Percentiles rank a stretch among this genome's conserved stretches.
Conservation (phyloP, 1,284 basidiomycete genomes). For the Ustilago shanxiensis region DNA sequence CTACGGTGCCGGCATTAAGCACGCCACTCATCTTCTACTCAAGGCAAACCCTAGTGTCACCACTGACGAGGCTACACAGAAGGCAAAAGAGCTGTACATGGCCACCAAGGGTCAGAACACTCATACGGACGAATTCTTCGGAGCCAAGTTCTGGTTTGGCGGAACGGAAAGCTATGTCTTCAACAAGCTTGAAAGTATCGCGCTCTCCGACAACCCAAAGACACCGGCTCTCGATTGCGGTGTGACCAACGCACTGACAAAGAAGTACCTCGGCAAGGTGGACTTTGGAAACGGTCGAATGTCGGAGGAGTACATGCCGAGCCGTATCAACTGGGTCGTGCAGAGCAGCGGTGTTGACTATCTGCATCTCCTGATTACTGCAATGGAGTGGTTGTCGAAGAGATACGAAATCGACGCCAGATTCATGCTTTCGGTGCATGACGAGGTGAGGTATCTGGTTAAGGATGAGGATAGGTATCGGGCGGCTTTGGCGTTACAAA, state of each 20-base stretch:
- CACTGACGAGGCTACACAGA: slow-evolving; percentile 81
- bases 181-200: slow-evolving; percentile 98
- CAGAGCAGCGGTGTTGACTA: slow-evolving; percentile 99
- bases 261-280: slow-evolving; percentile 80
- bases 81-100: slow-evolving; percentile 88
- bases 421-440: slow-evolving; percentile 96
- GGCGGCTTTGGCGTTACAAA: slow-evolving; percentile 90
- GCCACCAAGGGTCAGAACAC: slow-evolving; percentile 85
- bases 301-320: slow-evolving; percentile 91
- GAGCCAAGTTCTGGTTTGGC: slow-evolving; percentile 91
- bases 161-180: slow-evolving; percentile 98
- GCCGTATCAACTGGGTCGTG: slow-evolving; percentile 99
- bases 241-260: slow-evolving; percentile 90
- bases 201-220: slow-evolving; percentile 84
- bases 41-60: slow-evolving; percentile 87
- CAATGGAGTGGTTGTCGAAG: slow-evolving; percentile 88
- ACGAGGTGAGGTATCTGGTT: slow-evolving; percentile 94
- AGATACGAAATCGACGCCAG: slow-evolving; percentile 89
- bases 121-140: slow-evolving; percentile 57
- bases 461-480: slow-evolving; percentile 88
- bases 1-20: slow-evolving; percentile 95
- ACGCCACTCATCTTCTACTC: slow-evolving; percentile 88
- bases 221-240: slow-evolving; percentile 96
- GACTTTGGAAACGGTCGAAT: slow-evolving; percentile 73
- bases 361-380: slow-evolving; percentile 92